Conservation (phyloP, 2,329 filamentous ascomycete species). For the Thelonectria olida region DNA sequence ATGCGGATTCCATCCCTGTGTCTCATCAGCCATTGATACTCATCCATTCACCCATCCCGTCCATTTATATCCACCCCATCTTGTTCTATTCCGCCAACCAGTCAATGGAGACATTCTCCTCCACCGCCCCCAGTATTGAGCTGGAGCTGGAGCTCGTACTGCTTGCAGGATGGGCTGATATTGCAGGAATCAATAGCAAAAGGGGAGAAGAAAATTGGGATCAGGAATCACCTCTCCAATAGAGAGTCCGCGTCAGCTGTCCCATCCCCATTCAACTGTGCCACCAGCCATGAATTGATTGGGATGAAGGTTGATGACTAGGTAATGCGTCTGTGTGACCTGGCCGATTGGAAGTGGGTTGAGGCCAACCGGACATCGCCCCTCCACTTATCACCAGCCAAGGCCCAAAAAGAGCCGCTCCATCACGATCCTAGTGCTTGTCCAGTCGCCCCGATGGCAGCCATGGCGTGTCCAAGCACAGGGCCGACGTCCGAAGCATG, state of each 20-base stretch:
- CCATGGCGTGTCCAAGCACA: slow-evolving; percentile 13
- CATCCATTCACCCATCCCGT: slow-evolving; percentile 22
- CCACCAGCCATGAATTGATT: slow-evolving; percentile 31
- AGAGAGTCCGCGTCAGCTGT: slow-evolving; percentile 32
- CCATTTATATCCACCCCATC: slow-evolving; percentile 19
- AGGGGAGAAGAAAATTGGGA: slow-evolving; percentile 10
- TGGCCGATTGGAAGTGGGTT: slow-evolving; percentile 22
- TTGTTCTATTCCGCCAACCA: slow-evolving; percentile 31
- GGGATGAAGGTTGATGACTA: slow-evolving; percentile 35
- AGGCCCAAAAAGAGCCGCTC: slow-evolving; percentile 40
- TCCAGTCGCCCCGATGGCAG: slow-evolving; percentile 25
- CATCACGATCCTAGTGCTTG: slow-evolving; percentile 41
- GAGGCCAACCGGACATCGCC: slow-evolving; percentile 31
- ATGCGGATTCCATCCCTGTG: slow-evolving; percentile 15
- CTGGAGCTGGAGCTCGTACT: slow-evolving; percentile 29
- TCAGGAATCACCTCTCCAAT: slow-evolving; percentile 33
- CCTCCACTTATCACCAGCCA: slow-evolving; percentile 33
- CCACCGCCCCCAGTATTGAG: slow-evolving; percentile 21
- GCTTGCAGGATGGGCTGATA: slow-evolving; percentile 34
- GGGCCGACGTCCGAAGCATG: background rate
- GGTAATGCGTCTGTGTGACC: slow-evolving; percentile 34
- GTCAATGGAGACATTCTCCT: slow-evolving; percentile 19
- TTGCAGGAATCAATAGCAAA: slow-evolving; percentile 15
- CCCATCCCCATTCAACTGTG: slow-evolving; percentile 27
- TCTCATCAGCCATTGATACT: slow-evolving; percentile 22